These are phyloP conservation scores for Cutaneotrichosporon cyanovorans DNA, from an alignment of 1,284 basidiomycete genomes.

Conservation along the genomic window DNA sequence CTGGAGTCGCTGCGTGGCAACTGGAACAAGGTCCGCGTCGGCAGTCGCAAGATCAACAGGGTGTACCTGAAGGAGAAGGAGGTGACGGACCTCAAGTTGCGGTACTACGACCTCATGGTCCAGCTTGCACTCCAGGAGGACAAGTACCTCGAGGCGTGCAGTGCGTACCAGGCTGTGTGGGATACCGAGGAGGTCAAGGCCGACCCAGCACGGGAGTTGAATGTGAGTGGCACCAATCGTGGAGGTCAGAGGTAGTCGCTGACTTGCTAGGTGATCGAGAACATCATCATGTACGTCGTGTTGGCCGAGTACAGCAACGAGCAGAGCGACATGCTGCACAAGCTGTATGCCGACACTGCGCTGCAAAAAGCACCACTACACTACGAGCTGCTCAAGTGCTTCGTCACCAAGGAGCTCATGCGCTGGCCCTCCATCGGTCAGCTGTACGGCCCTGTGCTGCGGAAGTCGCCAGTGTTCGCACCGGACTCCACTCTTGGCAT, in stretches of 20 bases:
- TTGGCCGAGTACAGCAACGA: constrained; percentile 93
- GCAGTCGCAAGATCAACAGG: constrained; percentile 89
- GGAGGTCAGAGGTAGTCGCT: too few relatives aligned
- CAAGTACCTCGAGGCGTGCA: constrained; percentile 87
- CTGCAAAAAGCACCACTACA: constrained; percentile 75
- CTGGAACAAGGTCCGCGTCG: constrained; percentile 86
- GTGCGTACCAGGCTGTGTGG: constrained; percentile 93
- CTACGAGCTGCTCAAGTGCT: constrained; percentile 90
- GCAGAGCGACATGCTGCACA: constrained; percentile 92
- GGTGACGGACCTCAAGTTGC: constrained; percentile 89
- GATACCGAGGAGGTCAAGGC: constrained; percentile 86
- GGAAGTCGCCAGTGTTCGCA: constrained; percentile 72
- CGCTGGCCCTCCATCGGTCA: constrained; percentile 94
- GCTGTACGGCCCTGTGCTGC: constrained; percentile 78
- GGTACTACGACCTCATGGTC: constrained; percentile 94
- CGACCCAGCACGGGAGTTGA: constrained; percentile 65
- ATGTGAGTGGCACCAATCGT: constrained; percentile 57
- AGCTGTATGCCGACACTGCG: constrained; percentile 69
- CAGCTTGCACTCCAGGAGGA: constrained; percentile 78
- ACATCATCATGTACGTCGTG: constrained; percentile 90
- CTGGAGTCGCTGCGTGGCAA: constrained; percentile 67
- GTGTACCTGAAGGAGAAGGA: constrained; percentile 81
- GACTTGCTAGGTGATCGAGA: constrained; percentile 66
- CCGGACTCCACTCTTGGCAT: constrained; percentile 36
- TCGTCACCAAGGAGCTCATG: constrained; percentile 92